Evolutionary conservation across 2,329 filamentous ascomycete genomes (phyloP).

Genomic region (Zalaria sp.): DNA sequence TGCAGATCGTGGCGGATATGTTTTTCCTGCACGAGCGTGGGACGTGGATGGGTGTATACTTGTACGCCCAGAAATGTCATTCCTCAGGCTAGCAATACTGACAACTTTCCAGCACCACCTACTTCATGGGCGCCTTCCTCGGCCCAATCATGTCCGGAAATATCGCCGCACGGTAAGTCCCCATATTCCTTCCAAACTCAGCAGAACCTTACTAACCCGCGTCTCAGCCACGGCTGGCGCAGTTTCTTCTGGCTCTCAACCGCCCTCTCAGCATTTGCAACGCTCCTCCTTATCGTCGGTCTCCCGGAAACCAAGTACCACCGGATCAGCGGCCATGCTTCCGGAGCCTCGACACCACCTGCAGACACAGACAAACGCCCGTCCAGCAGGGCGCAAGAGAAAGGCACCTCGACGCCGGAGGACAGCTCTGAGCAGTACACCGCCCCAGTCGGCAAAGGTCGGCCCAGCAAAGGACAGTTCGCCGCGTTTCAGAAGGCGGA

Average conservation of each 20-base stretch:
- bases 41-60: conserved; percentile 24
- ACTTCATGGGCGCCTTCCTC: conserved; percentile 28
- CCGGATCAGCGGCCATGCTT: conserved; percentile 9
- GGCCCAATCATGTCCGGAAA: conserved; percentile 29
- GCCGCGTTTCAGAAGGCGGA: conserved; percentile 22
- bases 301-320: conserved; percentile 31
- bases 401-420: conserved; percentile 9
- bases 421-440: background rate
- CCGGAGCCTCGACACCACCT: conserved; percentile 1
- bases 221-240: conserved; percentile 25
- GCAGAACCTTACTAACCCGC: background rate
- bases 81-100: conserved; percentile 8
- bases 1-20: conserved; percentile 31
- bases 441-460: conserved; percentile 18
- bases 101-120: conserved; percentile 16
- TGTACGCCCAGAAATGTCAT: no score
- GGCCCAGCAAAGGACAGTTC: conserved; percentile 25
- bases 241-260: conserved; percentile 33
- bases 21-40: conserved; percentile 30
- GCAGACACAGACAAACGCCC: background rate
- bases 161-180: conserved; percentile 17
- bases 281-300: conserved; percentile 23
- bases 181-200: background rate
- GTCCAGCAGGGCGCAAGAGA: conserved; percentile 7
- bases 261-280: conserved; percentile 24